These are phyloP conservation scores for Mycena polygramma DNA, from an alignment of 768 basidiomycete species.

Conservation along the genomic window DNA sequence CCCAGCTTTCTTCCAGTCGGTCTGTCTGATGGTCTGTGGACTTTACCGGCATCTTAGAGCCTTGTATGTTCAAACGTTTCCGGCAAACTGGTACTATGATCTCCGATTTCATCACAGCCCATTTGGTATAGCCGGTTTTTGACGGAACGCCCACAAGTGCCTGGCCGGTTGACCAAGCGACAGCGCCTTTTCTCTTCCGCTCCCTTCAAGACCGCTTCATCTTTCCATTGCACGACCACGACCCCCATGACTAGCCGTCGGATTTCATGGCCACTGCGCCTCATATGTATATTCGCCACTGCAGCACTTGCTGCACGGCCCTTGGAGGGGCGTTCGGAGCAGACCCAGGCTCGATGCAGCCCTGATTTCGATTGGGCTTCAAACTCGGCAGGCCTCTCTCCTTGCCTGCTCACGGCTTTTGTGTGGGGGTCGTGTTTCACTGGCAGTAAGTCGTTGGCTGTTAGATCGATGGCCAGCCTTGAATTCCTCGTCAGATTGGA, in stretches of 20 bases:
- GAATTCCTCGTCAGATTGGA: conserved; percentile 46
- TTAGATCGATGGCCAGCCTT: not conserved
- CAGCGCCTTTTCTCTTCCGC: conserved; percentile 15
- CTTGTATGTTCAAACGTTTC: conserved; percentile 10
- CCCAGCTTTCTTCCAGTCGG: not conserved
- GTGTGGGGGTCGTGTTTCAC: conserved; percentile 52
- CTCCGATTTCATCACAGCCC: conserved; percentile 18
- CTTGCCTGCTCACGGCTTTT: conserved; percentile 54
- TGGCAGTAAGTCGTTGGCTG: conserved; percentile 47
- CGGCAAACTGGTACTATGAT: conserved; percentile 16
- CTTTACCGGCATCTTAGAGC: not conserved
- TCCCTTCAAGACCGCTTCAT: conserved; percentile 10
- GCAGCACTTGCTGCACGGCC: conserved; percentile 3
- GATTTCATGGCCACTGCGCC: conserved; percentile 17
- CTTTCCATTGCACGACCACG: conserved; percentile 5
- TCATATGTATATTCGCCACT: conserved; percentile 18
- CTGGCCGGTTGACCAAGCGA: conserved; percentile 6
- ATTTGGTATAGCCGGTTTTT: conserved; percentile 10
- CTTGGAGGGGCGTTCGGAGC: conserved; percentile 2
- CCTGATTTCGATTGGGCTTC: conserved; percentile 52
- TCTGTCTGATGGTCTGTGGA: too few relatives aligned
- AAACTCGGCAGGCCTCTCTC: conserved; percentile 46
- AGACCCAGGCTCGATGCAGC: conserved; percentile 45
- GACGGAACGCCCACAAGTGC: conserved; percentile 27
- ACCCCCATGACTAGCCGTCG: conserved; percentile 19